Base-by-base conservation (phyloP, 129 eudicot species). In the Arctium minus region DNA sequence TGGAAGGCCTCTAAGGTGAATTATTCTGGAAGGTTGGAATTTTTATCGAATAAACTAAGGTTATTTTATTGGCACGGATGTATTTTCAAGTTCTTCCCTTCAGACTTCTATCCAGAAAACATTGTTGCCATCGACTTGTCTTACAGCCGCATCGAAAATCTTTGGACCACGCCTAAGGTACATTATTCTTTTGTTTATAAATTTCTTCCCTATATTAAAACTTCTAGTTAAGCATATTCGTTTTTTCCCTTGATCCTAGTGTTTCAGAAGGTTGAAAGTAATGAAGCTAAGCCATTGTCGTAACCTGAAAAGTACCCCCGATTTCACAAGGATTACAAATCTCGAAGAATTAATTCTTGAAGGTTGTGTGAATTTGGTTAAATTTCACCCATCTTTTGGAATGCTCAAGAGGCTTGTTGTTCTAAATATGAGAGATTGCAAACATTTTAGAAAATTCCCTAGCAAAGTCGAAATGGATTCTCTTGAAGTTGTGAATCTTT, bases 311-410 rank as follows among this genome's bases (percentile, higher is more conserved):
- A 67, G 62, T 5, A 83, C 78, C 11, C 86, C 86, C 2, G 62
- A 83, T 76, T 83, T 83, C 72, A 68, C 40, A 12, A 53, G 50
- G 40, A 42, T 77, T 3, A 48, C 73, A 36, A 77, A 78, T 77
- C 83, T 84, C 17, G 74, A 84, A 53, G 76, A 68, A 39, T 35
- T 84, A 73, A 13, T 29, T 60, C 71, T 84, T 15, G 80, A 71
- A 53, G 73, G 81, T 40, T 84, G 86, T 77, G 32, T 40, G 1
- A 84, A 38, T 31, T 56, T 84, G 79, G 18, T 22, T 35, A 73
- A 78, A 22, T 32, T 84, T 37, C 79, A 84, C 67, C 35, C 73
- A 13, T 84, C 86, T 60, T 13, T 84, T 37, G 82, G 82, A 78
- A 9, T n/a, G 27, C 86, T 77, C 53, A 71, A 53, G 38, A 56